These are phyloP conservation scores for Coemansia sp. DNA, from an alignment of 192 early-diverging fungal genomes.

Conservation along the genomic window DNA sequence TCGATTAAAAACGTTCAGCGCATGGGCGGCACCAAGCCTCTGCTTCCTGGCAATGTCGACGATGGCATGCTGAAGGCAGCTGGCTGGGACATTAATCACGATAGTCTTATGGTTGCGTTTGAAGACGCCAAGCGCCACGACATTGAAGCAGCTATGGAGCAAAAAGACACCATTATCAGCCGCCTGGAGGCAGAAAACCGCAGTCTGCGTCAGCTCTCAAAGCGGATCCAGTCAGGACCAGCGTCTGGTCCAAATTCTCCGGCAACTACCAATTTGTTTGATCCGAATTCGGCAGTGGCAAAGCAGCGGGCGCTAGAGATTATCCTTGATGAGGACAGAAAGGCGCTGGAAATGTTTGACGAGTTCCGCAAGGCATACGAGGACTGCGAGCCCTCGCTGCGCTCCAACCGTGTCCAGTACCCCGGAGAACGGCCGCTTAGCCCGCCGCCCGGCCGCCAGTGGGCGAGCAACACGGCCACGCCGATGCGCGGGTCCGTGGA, in stretches of 20 bases:
- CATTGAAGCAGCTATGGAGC: conserved; percentile 10
- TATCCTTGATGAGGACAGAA: conserved; percentile 18
- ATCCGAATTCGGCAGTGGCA: conserved; percentile 16
- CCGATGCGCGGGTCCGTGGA: conserved; percentile 29
- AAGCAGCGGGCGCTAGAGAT: conserved; percentile 25
- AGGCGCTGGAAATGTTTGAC: conserved; percentile 46
- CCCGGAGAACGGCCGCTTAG: conserved; percentile 47
- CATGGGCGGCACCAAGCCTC: not conserved
- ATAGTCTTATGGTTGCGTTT: conserved; percentile 25
- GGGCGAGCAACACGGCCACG: conserved; percentile 21
- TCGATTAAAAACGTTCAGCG: conserved; percentile 10
- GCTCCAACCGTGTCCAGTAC: conserved; percentile 43
- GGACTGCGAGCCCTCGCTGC: conserved; percentile 46
- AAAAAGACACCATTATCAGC: conserved; percentile 20
- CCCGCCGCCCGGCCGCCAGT: conserved; percentile 36
- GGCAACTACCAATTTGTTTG: conserved; percentile 21
- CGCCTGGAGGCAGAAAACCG: conserved; percentile 24
- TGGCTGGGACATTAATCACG: conserved; percentile 9
- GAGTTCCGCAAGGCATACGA: conserved; percentile 47
- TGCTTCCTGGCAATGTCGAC: conserved; percentile 4
- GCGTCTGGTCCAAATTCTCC: not conserved
- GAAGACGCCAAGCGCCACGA: conserved; percentile 26
- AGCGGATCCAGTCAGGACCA: not conserved
- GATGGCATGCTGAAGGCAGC: conserved; percentile 5
- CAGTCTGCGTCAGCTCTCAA: conserved; percentile 19